Base-by-base conservation (phyloP, 768 basidiomycete species). In the Podaxis sp. region DNA sequence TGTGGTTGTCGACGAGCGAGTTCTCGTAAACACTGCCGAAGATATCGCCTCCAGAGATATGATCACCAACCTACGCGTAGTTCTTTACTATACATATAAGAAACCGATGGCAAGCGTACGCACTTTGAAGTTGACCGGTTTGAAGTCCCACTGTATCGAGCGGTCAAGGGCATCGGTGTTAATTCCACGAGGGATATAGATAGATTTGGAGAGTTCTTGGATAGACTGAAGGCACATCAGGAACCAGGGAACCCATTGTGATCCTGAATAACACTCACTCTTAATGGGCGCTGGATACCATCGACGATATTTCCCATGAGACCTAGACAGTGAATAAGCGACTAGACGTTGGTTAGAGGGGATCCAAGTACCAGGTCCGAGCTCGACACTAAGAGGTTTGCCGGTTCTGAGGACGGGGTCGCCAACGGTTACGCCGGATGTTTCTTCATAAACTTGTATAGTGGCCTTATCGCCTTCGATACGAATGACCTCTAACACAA, bases 281-380 rank as follows among this genome's bases (percentile, higher is more conserved):
- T 85, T 41, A 95, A 80, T 63, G 95, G 95, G 71, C 95, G 87
- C 75, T 97, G 95, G 72, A 96, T 96, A 69, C 96, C 95, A 77
- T 98, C 96, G 68, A 96, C 95, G 70, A 99, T 99, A 75, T 99
- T 99, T n/a, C 88, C 89, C 97, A 99, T 99, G 63, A 99, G 79
- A 68, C 97, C 96, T 97, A 63, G 1, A 52, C 12, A 55, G 8
- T 33, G 28, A 51, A 57, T 28, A 50, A 26, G 37, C 7, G 10
- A 40, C 11, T 51, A 58, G 20, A 48, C 51, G 13, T 26, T 17
- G 49, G 2, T 11, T 22, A 10, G 20, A 55, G 56, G 60, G 52
- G 3, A 30, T 51, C 22, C 15, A 74, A 83, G 61, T 71, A 95
- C 96, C 96, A 71, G 97, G 97, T 37, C 97, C 97, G 44, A 99